These are phyloP conservation scores for Wickerhamiella sergipiensis DNA, from an alignment of 805 yeast genomes.

Conservation along the genomic window DNA sequence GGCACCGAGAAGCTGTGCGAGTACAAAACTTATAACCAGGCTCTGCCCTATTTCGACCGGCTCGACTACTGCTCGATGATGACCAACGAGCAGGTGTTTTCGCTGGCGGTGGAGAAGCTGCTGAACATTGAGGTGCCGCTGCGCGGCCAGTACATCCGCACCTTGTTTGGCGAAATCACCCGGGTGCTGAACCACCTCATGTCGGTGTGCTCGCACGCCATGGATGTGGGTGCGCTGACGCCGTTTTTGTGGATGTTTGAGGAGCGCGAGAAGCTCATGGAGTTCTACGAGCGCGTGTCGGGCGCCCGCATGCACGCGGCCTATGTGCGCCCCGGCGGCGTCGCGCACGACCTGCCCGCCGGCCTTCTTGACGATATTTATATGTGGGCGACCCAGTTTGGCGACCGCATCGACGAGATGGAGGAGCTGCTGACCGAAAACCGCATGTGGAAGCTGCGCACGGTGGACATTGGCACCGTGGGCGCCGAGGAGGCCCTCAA, in stretches of 20 bases:
- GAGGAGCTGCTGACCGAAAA: conserved; percentile 83
- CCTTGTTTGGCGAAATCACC: conserved; percentile 77
- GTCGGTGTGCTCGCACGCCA: conserved; percentile 77
- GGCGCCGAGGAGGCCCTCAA: conserved; percentile 79
- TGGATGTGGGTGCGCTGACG: conserved; percentile 90
- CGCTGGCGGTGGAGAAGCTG: conserved; percentile 73
- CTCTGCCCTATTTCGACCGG: conserved; percentile 78
- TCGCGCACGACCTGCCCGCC: conserved; percentile 72
- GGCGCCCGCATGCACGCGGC: conserved; percentile 87
- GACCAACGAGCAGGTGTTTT: conserved; percentile 79
- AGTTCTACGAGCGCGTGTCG: conserved; percentile 77
- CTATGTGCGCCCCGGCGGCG: conserved; percentile 86
- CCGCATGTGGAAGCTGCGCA: conserved; percentile 85
- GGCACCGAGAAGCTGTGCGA: conserved; percentile 85
- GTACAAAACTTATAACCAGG: conserved; percentile 75
- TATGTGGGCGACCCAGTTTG: conserved; percentile 94
- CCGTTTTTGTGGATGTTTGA: conserved; percentile 92
- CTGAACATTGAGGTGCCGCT: conserved; percentile 74
- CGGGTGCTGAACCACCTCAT: conserved; percentile 72
- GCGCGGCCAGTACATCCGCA: conserved; percentile 74
- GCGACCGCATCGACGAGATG: conserved; percentile 81
- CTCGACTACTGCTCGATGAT: conserved; percentile 75
- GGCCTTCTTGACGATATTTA: conserved; percentile 81
- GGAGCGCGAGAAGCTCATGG: conserved; percentile 87
- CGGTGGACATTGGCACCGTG: conserved; percentile 64